These are phyloP conservation scores for Colletotrichum spinosum DNA, from an alignment of 2,329 filamentous ascomycete genomes.

Conservation along the genomic window DNA sequence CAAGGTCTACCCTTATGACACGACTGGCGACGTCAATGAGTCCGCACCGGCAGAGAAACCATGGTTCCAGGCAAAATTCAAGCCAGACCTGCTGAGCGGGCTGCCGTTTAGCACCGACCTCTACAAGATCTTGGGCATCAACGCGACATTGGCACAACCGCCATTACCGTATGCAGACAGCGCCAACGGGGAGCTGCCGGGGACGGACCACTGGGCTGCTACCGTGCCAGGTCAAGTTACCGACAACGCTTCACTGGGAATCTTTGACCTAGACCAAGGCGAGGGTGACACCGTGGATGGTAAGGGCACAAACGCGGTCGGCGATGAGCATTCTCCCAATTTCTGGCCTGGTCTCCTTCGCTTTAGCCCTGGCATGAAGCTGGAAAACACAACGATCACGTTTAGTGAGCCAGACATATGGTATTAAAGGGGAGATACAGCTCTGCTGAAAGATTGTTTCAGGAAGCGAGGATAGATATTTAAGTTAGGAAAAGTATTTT, in stretches of 20 bases:
- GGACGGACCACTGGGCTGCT: slow-evolving; percentile 58
- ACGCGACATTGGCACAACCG: slow-evolving; percentile 57
- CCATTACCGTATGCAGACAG: slow-evolving; percentile 56
- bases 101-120: slow-evolving; percentile 57
- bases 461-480: no score
- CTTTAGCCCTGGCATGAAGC: slow-evolving; percentile 5
- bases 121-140: slow-evolving; percentile 54
- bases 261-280: slow-evolving; percentile 20
- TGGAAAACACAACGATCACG: slow-evolving; percentile 19
- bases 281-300: slow-evolving; percentile 11
- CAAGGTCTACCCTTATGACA: slow-evolving; percentile 58
- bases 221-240: slow-evolving; percentile 44
- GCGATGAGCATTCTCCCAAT: slow-evolving; percentile 25
- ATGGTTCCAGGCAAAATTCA: slow-evolving; percentile 59
- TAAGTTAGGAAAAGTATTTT: no score
- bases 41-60: slow-evolving; percentile 48
- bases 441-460: no score
- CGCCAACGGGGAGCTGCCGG: slow-evolving; percentile 54
- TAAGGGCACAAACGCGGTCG: slow-evolving; percentile 3
- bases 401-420: slow-evolving; percentile 9
- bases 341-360: slow-evolving; percentile 26
- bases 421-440: neutral
- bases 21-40: slow-evolving; percentile 45
- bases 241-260: slow-evolving; percentile 15
- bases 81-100: slow-evolving; percentile 51